Evolutionary conservation across 345 rosid genomes (phyloP), one percentile per base, ranked within the genome.

Genomic region (Bruguiera parviflora): DNA sequence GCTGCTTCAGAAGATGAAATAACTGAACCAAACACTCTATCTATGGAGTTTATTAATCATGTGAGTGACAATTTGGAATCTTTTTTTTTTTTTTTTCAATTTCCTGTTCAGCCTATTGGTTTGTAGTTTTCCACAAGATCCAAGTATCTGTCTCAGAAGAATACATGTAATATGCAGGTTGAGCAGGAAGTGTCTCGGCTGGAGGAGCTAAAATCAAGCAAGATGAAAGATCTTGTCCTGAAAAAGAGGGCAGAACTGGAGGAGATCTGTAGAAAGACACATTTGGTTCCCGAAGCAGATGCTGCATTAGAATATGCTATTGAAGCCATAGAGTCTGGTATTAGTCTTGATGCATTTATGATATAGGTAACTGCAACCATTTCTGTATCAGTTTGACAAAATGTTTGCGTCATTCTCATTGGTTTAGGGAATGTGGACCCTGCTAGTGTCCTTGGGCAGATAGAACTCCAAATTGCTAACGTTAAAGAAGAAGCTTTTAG

Each of bases 241-340:
- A 88, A 81, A 78, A 88, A 82, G 92, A 82, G 74, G 80, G 63
- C 82, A 8, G 96, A 88, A 65, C 80, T 91, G 31, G 89, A 85
- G 72, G 96, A 87, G 61, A 83, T 87, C 28, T 88, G 89, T 78
- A 80, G 85, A 73, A 88, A 77, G 71, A 73, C 82, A 64, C 97
- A 88, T 80, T 80, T 87, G 87, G 80, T 82, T 16, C 53, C 82
- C 27, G 82, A 84, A 69, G 74, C 75, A 51, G 77, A 70, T 28
- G 59, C 24, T 52, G 74, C 80, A 19, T 58, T 67, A 32, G 79
- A 83, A 63, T 79, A 65, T 75, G 76, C 89, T 6, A 51, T 73
- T 67, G 87, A 87, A 78, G 89, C 83, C 73, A 43, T 83, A 63
- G 79, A 74, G 59, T 77, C 88, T 52, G 92, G 95, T 87, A 83